phyloP scores from a whole-genome alignment of 257 asterid genomes.

The Nicotiana obtusifolia region DNA sequence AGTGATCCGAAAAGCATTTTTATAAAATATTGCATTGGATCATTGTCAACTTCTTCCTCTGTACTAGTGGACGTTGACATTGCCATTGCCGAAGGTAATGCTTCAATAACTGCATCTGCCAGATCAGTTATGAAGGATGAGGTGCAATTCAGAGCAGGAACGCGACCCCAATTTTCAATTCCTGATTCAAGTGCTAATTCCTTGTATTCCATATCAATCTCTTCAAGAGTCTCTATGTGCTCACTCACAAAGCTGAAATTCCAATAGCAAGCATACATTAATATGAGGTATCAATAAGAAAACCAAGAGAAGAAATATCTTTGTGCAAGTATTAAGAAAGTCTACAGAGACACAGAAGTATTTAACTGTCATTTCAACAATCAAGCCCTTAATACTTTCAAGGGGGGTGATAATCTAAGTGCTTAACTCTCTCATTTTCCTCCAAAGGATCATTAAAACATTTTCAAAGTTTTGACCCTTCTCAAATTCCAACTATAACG shows the following conservation, averaged over 20 bases:
- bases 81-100: constrained; percentile 71
- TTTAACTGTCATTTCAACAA: background rate
- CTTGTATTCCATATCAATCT: constrained; percentile 92
- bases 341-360: background rate
- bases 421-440: background rate
- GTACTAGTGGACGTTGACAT: constrained; percentile 34
- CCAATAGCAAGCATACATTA: background rate
- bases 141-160: constrained; percentile 91
- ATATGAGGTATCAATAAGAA: constrained; percentile 3
- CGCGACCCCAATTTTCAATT: constrained; percentile 89
- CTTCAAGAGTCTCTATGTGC: constrained; percentile 98
- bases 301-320: background rate
- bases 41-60: constrained; percentile 34
- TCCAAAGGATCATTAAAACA: background rate
- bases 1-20: constrained; percentile 69
- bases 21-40: constrained; percentile 36
- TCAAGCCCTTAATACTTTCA: background rate
- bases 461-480: background rate
- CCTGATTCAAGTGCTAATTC: constrained; percentile 87
- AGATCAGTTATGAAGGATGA: constrained; percentile 74
- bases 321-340: background rate
- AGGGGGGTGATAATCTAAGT: background rate
- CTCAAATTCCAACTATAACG: background rate
- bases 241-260: constrained; percentile 88
- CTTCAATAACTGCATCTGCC: constrained; percentile 91